A percentile compares a stretch with the other conserved stretches of the same genome.
phyloP scores from a whole-genome alignment of 108 stramenopile species.

The Nitzschia palea region DNA sequence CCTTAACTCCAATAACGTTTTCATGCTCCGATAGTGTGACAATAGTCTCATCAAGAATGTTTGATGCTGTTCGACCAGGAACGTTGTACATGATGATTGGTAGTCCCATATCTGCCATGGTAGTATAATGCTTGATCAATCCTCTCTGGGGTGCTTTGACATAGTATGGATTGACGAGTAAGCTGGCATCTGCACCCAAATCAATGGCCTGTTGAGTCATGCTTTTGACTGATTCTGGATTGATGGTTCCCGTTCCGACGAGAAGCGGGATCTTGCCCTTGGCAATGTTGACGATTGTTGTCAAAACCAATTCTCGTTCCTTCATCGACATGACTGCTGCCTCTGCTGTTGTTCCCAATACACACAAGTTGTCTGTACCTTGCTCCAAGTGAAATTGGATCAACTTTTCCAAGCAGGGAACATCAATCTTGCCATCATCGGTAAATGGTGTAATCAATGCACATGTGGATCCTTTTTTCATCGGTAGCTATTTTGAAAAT shows the following conservation, averaged over 20 bases:
- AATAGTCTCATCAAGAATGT: constrained; percentile 69
- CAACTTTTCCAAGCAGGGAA: constrained; percentile 60
- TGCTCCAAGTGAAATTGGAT: constrained; percentile 72
- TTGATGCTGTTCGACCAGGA: constrained; percentile 73
- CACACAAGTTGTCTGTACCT: constrained; percentile 86
- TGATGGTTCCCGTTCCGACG: constrained; percentile 85
- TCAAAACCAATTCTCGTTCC: constrained; percentile 76
- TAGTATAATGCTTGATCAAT: constrained; percentile 74
- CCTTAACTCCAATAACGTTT: constrained; percentile 85
- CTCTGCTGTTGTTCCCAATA: constrained; percentile 94
- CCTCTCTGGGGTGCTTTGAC: constrained; percentile 91
- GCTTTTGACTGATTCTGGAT: constrained; percentile 65
- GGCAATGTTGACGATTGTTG: constrained; percentile 66
- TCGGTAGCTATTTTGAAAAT: constrained; percentile 25
- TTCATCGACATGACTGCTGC: constrained; percentile 76
- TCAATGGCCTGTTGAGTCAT: constrained; percentile 86
- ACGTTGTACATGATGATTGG: constrained; percentile 94
- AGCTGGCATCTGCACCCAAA: constrained; percentile 85
- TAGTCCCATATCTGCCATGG: constrained; percentile 80
- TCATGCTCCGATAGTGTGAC: constrained; percentile 58
- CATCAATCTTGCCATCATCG: constrained; percentile 66
- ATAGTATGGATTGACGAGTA: constrained; percentile 94
- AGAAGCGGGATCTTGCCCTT: constrained; percentile 77
- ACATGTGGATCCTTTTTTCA: constrained; percentile 72
- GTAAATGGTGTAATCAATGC: constrained; percentile 91